Conservation (phyloP, 768 basidiomycete genomes). For the Cantharellus cinnabarinus region DNA sequence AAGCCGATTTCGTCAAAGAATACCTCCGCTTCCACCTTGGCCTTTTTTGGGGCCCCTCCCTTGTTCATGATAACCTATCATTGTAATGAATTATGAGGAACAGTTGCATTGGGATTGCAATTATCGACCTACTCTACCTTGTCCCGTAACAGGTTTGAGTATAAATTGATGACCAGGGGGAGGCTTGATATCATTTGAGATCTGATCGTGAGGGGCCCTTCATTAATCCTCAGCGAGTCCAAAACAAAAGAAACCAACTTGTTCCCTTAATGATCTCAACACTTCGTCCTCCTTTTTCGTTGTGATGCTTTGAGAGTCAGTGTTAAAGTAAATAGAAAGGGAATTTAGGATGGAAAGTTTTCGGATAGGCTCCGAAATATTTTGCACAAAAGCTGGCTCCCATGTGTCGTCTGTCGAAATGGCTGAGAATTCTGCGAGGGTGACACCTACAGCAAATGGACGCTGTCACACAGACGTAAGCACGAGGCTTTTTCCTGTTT, state of each 20-base stretch:
- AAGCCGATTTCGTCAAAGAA: conserved; percentile 87
- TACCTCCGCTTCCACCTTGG: conserved; percentile 72
- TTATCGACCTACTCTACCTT: conserved; percentile 49
- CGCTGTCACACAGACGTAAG: conserved; percentile 31
- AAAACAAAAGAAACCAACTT: background rate
- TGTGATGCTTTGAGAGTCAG: conserved; percentile 65
- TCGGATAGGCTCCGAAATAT: conserved; percentile 47
- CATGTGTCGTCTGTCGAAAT: conserved; percentile 76
- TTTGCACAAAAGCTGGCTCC: conserved; percentile 83
- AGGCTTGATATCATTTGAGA: conserved; percentile 27
- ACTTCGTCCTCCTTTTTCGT: conserved; percentile 30
- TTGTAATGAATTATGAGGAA: background rate
- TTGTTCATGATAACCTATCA: conserved; percentile 67
- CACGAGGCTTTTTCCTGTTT: background rate
- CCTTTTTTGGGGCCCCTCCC: conserved; percentile 46
- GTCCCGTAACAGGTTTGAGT: conserved; percentile 84
- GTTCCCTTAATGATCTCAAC: conserved; percentile 33
- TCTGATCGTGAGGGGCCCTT: conserved; percentile 17
- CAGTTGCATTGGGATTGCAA: background rate
- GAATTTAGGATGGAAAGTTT: conserved; percentile 84
- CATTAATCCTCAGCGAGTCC: background rate
- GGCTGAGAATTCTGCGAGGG: conserved; percentile 70
- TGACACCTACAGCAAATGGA: conserved; percentile 83
- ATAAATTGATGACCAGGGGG: conserved; percentile 67
- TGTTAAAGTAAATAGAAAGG: conserved; percentile 86